Conservation (phyloP, 2,329 filamentous ascomycete species). For the Colletotrichum siamense region DNA sequence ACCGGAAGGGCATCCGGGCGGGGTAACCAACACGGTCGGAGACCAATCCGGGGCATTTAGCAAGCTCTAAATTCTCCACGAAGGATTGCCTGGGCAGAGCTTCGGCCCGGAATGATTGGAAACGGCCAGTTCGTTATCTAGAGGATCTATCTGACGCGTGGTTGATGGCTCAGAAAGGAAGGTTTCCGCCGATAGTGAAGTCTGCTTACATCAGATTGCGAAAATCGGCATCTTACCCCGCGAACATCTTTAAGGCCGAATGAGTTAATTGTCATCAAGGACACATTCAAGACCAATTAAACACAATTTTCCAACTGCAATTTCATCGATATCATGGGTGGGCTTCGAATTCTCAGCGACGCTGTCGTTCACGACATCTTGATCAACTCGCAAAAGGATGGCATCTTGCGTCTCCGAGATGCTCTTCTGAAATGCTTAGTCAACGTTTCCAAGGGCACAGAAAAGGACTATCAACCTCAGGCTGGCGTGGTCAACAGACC, state of each 20-base stretch:
- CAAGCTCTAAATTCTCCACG: neutral
- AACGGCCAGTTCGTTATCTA: neutral
- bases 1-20: neutral
- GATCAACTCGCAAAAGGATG: constrained; percentile 16
- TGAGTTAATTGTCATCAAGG: neutral
- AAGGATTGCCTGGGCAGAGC: neutral
- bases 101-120: neutral
- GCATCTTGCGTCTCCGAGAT: constrained; percentile 18
- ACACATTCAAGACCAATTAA: neutral
- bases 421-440: constrained; percentile 19
- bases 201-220: neutral
- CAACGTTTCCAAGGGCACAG: constrained; percentile 21
- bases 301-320: fast-evolving
- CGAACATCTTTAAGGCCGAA: neutral
- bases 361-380: constrained; percentile 22
- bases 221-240: neutral
- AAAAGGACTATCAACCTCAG: constrained; percentile 25
- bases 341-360: constrained; percentile 17
- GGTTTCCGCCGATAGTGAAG: neutral
- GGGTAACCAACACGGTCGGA: neutral
- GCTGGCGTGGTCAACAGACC: constrained; percentile 27
- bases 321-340: neutral
- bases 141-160: neutral
- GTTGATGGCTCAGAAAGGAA: neutral
- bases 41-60: neutral